Evolutionary conservation across 1,139 yeast genomes (phyloP).

Genomic region (Taphrina wiesneri): DNA sequence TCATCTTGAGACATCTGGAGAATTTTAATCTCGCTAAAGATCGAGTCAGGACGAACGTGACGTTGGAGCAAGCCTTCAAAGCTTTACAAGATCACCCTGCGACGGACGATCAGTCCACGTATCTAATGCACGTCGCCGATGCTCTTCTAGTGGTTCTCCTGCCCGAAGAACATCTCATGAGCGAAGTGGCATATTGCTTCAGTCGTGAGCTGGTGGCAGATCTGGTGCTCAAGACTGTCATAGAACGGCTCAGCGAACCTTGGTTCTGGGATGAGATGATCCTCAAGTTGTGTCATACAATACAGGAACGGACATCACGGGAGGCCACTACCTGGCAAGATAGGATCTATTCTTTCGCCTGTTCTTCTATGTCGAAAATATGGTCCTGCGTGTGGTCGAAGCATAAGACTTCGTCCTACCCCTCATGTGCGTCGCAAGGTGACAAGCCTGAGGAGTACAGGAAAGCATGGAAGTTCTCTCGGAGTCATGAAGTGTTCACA

Average conservation of each 20-base stretch:
- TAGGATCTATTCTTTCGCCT: not conserved
- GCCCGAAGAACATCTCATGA: constrained; percentile 23
- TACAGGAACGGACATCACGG: not conserved
- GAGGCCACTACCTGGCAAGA: not conserved
- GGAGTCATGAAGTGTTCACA: not conserved
- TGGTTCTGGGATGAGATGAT: constrained; percentile 30
- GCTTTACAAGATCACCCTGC: constrained; percentile 11
- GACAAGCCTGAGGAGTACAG: too few relatives aligned
- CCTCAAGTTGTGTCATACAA: not conserved
- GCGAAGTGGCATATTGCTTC: constrained; percentile 28
- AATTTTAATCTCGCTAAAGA: constrained; percentile 21
- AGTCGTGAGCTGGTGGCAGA: constrained; percentile 18
- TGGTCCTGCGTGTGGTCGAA: too few relatives aligned
- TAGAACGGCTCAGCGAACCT: constrained; percentile 24
- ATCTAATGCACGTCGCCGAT: constrained; percentile 24
- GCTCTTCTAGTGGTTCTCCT: constrained; percentile 5
- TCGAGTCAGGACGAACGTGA: not conserved
- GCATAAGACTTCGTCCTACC: too few relatives aligned
- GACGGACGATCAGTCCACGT: not conserved
- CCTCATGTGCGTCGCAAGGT: too few relatives aligned
- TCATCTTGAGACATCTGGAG: constrained; percentile 19
- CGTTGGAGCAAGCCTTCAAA: constrained; percentile 13
- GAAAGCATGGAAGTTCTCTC: not conserved
- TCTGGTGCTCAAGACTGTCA: constrained; percentile 5
- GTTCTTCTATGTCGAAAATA: not conserved